phyloP scores from a whole-genome alignment of 2,329 filamentous ascomycete species.

The Mycocentrospora acerina region DNA sequence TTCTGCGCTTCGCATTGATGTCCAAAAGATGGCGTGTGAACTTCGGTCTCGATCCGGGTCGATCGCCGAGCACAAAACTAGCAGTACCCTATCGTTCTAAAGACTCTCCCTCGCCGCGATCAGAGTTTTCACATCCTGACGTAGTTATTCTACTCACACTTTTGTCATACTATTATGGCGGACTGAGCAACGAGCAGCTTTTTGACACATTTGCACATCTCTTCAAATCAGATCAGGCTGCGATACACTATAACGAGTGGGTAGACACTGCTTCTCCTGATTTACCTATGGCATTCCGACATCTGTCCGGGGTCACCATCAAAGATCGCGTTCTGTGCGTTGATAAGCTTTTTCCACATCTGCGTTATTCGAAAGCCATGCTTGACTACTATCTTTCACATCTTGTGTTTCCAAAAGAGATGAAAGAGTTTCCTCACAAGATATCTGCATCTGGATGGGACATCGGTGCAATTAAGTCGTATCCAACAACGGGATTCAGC shows the following conservation, averaged over 20 bases:
- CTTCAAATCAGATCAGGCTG: slow-evolving; percentile 53
- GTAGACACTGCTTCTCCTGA: slow-evolving; percentile 32
- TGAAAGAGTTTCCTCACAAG: slow-evolving; percentile 64
- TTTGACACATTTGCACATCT: slow-evolving; percentile 52
- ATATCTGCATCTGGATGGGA: slow-evolving; percentile 70
- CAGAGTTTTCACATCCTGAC: slow-evolving; percentile 70
- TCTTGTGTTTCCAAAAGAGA: slow-evolving; percentile 62
- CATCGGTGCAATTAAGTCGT: slow-evolving; percentile 50
- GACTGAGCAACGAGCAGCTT: slow-evolving; percentile 55
- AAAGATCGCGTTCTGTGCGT: slow-evolving; percentile 55
- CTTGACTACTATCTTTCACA: slow-evolving; percentile 65
- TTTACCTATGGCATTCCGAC: slow-evolving; percentile 43
- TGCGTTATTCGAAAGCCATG: slow-evolving; percentile 55
- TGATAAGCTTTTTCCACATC: slow-evolving; percentile 52
- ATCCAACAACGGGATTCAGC: slow-evolving; percentile 66
- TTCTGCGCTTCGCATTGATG: slow-evolving; percentile 56
- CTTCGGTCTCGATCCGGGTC: slow-evolving; percentile 56
- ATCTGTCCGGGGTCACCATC: slow-evolving; percentile 29
- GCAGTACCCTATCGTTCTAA: slow-evolving; percentile 67
- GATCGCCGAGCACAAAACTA: slow-evolving; percentile 54
- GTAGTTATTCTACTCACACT: slow-evolving; percentile 66
- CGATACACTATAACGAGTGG: slow-evolving; percentile 56
- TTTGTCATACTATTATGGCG: slow-evolving; percentile 67
- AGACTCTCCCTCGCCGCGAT: slow-evolving; percentile 61
- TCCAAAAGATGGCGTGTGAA: slow-evolving; percentile 67